Base-by-base conservation (phyloP, 1,139 yeast species). In the Diutina sp. region DNA sequence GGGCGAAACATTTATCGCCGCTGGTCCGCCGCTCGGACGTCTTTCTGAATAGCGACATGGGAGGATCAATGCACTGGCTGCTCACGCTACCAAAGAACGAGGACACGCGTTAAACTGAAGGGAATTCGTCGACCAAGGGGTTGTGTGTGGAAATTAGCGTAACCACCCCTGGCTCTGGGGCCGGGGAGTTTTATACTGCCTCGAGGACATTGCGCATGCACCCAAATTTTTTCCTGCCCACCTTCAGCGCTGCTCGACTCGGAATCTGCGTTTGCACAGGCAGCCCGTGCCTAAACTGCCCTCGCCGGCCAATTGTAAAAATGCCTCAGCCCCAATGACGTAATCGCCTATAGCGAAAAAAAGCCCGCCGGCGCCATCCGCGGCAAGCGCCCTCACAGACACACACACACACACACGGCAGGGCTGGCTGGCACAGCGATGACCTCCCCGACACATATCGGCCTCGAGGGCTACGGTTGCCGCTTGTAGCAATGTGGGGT, bases 231-330 rank as follows among this genome's bases (percentile, higher is more conserved):
- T 47, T 47, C 51, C 29, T 28, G 50, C 50, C 50, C 50, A 46
- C 25, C 6, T 32, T 11, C 50, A 9, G 38, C 7, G 29, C 51
- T 47, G 51, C 51, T 47, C 38, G 21, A 47, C 38, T 47, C 51
- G 51, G 51, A 47, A 47, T 47, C 51, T 28, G 51, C 51, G 51
- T 47, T 47, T 47, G 51, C 51, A 47, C 51, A 47, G 51, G 21
- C 16, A 47, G 51, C 51, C 51, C 30, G 51, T 14, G 21, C 29
- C n/a, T 12, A 11, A 28, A 38, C n/a, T 11, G 21, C 9, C 18
- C 16, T 14, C 51, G 32, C 29, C 30, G 51, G 29, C 51, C 51
- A 47, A 47, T 47, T 47, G 51, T 28, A 47, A 28, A 47, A 47
- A 47, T 47, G 35, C 51, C 51, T 47, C 51, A 47, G 18, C 30